A percentile compares a stretch with the other conserved stretches of the same genome.
phyloP scores from a whole-genome alignment of 768 basidiomycete species.

The Porphyrellus cyaneotinctus region DNA sequence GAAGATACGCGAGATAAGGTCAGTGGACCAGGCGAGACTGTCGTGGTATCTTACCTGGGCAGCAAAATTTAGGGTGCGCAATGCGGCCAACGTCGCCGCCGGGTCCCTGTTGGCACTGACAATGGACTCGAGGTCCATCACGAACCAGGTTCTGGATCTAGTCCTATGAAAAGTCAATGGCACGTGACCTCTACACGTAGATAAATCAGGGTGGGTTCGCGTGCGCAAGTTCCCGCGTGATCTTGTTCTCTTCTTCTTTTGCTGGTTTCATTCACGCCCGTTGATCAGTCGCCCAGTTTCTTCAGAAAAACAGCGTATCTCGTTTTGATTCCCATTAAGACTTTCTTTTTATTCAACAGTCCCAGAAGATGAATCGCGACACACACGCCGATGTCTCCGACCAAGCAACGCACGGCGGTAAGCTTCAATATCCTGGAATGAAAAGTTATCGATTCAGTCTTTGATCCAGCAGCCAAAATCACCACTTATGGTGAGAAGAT shows the following conservation, averaged over 20 bases:
- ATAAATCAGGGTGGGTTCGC: constrained; percentile 21
- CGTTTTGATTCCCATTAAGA: constrained; percentile 15
- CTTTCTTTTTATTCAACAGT: constrained; percentile 10
- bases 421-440: constrained; percentile 10
- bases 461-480: constrained; percentile 1
- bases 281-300: constrained; percentile 10
- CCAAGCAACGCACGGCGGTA: constrained; percentile 33
- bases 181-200: constrained; percentile 30
- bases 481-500: constrained; percentile 10
- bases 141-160: background rate
- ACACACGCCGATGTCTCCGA: constrained; percentile 42
- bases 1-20: constrained; percentile 1
- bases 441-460: background rate
- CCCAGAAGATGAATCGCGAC: constrained; percentile 28
- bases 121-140: background rate
- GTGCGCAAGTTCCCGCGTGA: constrained; percentile 23
- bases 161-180: constrained; percentile 8
- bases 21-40: background rate
- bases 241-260: constrained; percentile 25
- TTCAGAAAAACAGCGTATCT: background rate
- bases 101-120: background rate
- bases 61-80: background rate
- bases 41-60: constrained; percentile 9
- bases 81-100: background rate
- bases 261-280: constrained; percentile 26